Conservation (phyloP, 768 basidiomycete species). For the Dendrothele bispora region DNA sequence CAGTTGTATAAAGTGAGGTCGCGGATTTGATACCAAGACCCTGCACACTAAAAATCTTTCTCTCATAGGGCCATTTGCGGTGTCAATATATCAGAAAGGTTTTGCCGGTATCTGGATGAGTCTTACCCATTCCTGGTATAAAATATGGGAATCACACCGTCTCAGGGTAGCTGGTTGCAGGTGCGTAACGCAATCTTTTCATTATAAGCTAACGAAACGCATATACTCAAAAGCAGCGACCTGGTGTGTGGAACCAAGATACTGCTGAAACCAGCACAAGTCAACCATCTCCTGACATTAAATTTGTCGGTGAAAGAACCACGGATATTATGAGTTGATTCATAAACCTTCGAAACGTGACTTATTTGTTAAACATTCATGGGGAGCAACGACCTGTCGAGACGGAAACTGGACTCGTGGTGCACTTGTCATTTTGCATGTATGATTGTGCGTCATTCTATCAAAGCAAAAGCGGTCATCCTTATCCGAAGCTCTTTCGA, state of each 20-base stretch:
- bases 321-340: slow-evolving; percentile 14
- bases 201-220: background rate
- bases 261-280: slow-evolving; percentile 3
- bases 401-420: slow-evolving; percentile 30
- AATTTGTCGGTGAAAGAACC: slow-evolving; percentile 21
- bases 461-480: slow-evolving; percentile 90
- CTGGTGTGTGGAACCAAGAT: slow-evolving; percentile 29
- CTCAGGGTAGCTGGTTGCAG: background rate
- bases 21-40: background rate
- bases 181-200: background rate
- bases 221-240: background rate
- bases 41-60: background rate
- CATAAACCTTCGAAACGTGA: too few relatives aligned
- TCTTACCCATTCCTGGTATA: slow-evolving; percentile 33
- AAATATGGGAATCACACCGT: slow-evolving; percentile 19
- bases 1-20: slow-evolving; percentile 29
- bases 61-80: slow-evolving; percentile 24
- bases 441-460: slow-evolving; percentile 50
- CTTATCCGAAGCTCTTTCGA: slow-evolving; percentile 72
- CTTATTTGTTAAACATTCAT: too few relatives aligned
- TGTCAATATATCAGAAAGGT: slow-evolving; percentile 30
- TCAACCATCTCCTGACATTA: slow-evolving; percentile 20
- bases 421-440: slow-evolving; percentile 61
- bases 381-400: too few relatives aligned
- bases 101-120: slow-evolving; percentile 32